Percentiles rank a stretch among this genome's conserved stretches.
These are phyloP conservation scores for Saccharomycopsis hybrid DNA, from an alignment of 1,139 yeast species.

Conservation along the genomic window DNA sequence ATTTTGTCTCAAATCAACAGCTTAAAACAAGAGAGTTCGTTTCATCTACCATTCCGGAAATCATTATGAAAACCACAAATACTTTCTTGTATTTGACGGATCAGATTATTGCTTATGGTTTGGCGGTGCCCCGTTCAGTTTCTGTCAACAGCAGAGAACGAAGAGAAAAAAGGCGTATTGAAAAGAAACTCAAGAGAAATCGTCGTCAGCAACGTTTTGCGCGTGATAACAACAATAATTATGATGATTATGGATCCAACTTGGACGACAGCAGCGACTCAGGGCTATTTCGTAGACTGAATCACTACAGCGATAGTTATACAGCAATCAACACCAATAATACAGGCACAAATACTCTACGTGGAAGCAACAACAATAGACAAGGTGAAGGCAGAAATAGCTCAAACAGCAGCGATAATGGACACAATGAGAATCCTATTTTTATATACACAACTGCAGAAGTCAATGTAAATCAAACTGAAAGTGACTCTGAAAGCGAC, in stretches of 20 bases:
- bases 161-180: constrained; percentile 1
- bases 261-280: not conserved
- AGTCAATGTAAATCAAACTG: constrained; percentile 1
- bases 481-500: no score
- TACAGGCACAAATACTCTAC: not conserved
- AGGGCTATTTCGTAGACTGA: not conserved
- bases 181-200: not conserved
- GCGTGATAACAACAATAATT: no score
- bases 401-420: not conserved
- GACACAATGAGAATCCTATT: not conserved
- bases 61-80: constrained; percentile 32
- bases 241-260: no score
- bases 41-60: constrained; percentile 15
- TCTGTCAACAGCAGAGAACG: constrained; percentile 30
- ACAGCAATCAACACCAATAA: not conserved
- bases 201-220: no score
- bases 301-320: not conserved
- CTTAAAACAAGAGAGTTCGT: constrained; percentile 6
- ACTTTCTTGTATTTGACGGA: constrained; percentile 44
- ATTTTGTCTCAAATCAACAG: not conserved
- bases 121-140: constrained; percentile 52
- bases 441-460: constrained; percentile 12
- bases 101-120: constrained; percentile 50
- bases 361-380: not conserved
- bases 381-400: not conserved